These are phyloP conservation scores for Boletus patriciae DNA, from an alignment of 768 basidiomycete genomes.

Conservation along the genomic window DNA sequence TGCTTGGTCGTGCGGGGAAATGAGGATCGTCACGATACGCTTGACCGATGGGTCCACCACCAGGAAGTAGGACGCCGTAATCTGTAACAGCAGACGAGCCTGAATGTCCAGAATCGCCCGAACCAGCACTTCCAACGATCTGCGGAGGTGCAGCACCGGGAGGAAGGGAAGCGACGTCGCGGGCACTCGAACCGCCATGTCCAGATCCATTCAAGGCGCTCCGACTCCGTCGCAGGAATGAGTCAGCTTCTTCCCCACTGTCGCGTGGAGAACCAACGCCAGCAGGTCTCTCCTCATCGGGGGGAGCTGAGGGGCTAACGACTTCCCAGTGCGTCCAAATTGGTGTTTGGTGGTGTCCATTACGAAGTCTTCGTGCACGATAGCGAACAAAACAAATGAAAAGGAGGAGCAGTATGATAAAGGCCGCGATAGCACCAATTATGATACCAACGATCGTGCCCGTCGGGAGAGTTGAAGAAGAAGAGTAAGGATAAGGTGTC, in stretches of 20 bases:
- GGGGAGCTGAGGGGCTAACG: constrained; percentile 31
- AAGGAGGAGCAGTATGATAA: constrained; percentile 56
- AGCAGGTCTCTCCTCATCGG: constrained; percentile 38
- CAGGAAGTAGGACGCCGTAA: constrained; percentile 34
- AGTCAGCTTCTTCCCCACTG: constrained; percentile 68
- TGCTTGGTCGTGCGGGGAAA: constrained; percentile 29
- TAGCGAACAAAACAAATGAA: constrained; percentile 36
- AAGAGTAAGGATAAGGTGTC: constrained; percentile 22
- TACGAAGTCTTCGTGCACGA: constrained; percentile 20
- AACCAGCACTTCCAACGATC: constrained; percentile 41
- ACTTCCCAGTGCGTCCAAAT: constrained; percentile 48
- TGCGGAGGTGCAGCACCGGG: constrained; percentile 35
- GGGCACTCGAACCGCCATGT: constrained; percentile 13
- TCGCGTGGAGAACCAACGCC: constrained; percentile 70
- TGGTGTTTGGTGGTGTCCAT: constrained; percentile 25
- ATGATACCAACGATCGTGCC: constrained; percentile 35
- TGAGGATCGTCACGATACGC: constrained; percentile 28
- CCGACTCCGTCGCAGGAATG: constrained; percentile 52
- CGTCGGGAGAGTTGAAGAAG: constrained; percentile 33
- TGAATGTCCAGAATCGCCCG: constrained; percentile 39
- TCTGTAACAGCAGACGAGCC: constrained; percentile 42
- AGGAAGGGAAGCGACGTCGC: constrained; percentile 30
- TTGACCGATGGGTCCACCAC: constrained; percentile 34
- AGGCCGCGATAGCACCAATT: constrained; percentile 55
- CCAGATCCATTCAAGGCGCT: constrained; percentile 20